phyloP scores from a whole-genome alignment of 176 grass and related monocot species.

The Carex scoparia region DNA sequence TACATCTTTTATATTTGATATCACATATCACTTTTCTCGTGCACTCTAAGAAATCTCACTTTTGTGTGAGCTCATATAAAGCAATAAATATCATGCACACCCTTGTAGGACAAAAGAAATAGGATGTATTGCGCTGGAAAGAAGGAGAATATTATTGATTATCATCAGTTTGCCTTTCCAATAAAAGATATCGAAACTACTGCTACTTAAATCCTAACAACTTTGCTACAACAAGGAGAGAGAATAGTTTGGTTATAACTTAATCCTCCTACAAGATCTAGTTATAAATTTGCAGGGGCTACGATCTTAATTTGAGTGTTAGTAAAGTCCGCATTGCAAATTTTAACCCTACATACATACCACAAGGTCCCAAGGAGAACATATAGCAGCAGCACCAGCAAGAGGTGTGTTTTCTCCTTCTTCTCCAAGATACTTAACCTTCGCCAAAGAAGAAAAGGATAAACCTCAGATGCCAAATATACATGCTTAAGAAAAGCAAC shows the following conservation, averaged over 20 bases:
- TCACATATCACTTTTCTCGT: neutral
- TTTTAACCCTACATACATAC: constrained; percentile 42
- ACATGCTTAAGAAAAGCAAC: neutral
- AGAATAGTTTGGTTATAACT: neutral
- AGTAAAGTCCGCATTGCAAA: neutral
- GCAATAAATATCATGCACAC: neutral
- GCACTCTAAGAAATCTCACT: no score
- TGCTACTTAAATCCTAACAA: neutral
- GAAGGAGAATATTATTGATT: neutral
- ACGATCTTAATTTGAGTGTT: neutral
- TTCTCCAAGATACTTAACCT: constrained; percentile 99
- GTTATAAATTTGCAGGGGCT: neutral
- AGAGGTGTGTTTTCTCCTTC: constrained; percentile 87
- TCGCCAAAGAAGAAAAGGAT: constrained; percentile 13
- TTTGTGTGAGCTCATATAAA: neutral
- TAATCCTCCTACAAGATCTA: neutral
- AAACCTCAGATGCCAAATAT: constrained; percentile 29
- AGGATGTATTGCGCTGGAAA: neutral
- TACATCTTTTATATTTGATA: neutral
- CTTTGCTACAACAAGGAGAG: neutral
- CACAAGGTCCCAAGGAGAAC: constrained; percentile 97
- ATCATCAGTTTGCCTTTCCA: neutral
- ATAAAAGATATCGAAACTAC: neutral
- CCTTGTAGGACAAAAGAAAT: neutral
- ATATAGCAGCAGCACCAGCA: constrained; percentile 81